phyloP scores from a whole-genome alignment of 23 red algal species.

The Gracilaria caudata region DNA sequence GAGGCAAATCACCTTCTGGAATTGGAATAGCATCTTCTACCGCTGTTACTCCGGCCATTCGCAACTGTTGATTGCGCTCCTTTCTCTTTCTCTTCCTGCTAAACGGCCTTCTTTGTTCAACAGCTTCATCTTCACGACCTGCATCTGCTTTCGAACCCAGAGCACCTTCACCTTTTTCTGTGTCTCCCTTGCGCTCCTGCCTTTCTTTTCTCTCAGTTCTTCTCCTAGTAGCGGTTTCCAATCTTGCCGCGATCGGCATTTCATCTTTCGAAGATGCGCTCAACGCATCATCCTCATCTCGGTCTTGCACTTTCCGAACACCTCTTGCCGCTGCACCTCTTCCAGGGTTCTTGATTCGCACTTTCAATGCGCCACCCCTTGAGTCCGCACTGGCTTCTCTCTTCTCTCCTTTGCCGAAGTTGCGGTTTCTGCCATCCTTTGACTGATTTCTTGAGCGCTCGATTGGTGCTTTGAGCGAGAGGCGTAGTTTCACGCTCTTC shows the following conservation, averaged over 20 bases:
- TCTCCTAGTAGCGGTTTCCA: not conserved
- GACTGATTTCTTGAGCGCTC: conserved; percentile 22
- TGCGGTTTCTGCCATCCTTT: conserved; percentile 31
- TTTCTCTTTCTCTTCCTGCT: conserved; percentile 49
- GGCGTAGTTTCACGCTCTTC: conserved; percentile 47
- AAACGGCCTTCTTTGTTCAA: conserved; percentile 40
- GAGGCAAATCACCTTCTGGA: conserved; percentile 54
- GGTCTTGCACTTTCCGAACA: conserved; percentile 7
- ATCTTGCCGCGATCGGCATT: conserved; percentile 24
- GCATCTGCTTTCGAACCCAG: not conserved
- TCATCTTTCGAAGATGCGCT: conserved; percentile 38
- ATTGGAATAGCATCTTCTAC: conserved; percentile 60
- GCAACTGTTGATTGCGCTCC: conserved; percentile 30
- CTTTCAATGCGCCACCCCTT: conserved; percentile 36
- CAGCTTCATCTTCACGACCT: conserved; percentile 1
- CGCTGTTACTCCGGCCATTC: conserved; percentile 34
- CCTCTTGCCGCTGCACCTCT: conserved; percentile 8
- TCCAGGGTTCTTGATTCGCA: not conserved
- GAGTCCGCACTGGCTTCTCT: conserved; percentile 34
- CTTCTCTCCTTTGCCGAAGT: not conserved
- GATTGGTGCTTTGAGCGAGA: conserved; percentile 40
- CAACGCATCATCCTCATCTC: conserved; percentile 37
- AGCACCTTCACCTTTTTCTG: not conserved
- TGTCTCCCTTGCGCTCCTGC: conserved; percentile 9
- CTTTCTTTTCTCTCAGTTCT: conserved; percentile 38